phyloP scores from a whole-genome alignment of 768 basidiomycete genomes.

The Austroboletus eburneus region DNA sequence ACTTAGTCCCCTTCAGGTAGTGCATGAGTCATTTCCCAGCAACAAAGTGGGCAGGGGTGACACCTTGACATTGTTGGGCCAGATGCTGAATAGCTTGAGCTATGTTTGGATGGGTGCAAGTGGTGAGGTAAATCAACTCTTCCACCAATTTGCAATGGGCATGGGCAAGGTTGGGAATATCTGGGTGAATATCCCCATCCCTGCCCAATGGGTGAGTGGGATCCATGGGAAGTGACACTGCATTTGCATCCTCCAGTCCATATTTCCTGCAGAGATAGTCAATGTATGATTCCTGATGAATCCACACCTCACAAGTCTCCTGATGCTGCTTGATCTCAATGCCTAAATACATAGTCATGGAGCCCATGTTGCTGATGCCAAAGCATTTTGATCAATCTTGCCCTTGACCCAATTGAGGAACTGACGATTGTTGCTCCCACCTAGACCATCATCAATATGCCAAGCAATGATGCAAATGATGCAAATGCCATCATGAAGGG shows the following conservation, averaged over 20 bases:
- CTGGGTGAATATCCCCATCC: neutral
- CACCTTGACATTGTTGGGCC: neutral
- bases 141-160: slow-evolving; percentile 7
- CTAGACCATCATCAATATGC: neutral
- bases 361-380: neutral
- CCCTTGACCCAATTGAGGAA: neutral
- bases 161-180: neutral
- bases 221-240: neutral
- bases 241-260: neutral
- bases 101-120: neutral
- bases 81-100: neutral
- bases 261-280: neutral
- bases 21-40: neutral
- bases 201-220: neutral
- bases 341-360: neutral
- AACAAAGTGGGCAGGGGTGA: neutral
- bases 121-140: slow-evolving; percentile 24
- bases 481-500: neutral
- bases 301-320: no score
- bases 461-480: neutral
- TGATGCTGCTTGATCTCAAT: neutral
- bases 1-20: neutral
- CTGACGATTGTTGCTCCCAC: neutral
- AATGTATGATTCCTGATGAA: neutral
- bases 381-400: neutral